Evolutionary conservation across 2,329 filamentous ascomycete species (phyloP), one percentile per base, ranked within the genome.

Genomic region (Neoarthrinium moseri): DNA sequence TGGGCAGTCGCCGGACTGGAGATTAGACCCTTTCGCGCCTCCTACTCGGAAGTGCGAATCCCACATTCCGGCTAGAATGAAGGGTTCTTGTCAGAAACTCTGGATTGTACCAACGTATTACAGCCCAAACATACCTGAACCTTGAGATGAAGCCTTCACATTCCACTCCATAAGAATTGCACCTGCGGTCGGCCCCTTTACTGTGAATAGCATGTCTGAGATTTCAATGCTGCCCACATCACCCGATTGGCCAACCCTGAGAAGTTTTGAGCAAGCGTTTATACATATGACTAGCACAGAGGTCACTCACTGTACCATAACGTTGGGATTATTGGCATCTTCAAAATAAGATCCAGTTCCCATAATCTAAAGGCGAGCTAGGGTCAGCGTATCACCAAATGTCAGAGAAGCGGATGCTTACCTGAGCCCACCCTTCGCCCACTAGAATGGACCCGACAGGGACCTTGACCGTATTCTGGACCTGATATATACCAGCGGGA

Each of bases 111-210:
- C n/a, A n/a, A n/a, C n/a, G n/a, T n/a, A n/a, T n/a, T n/a, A n/a
- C n/a, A n/a, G n/a, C n/a, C n/a, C n/a, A n/a, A n/a, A n/a, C n/a
- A n/a, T n/a, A n/a, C n/a, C n/a, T 0, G 56, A 15, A 27, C 81
- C 83, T 52, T 75, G 74, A 44, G 47, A 64, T 51, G 65, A 56
- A n/a, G 72, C 75, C 12, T 72, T 72, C 24, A 89, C 69, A 60
- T 89, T 89, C 85, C 85, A 90, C 59, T 90, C 75, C 58, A 90
- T 75, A 52, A 89, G 70, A 49, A 89, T 81, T 5, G 81, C 83
- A 45, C 87, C 87, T 2, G 85, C 79, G n/a, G 80, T 80, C 5
- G 82, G 68, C 1, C 86, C 86, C 53, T 75, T 72, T 34, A 83
- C 86, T 49, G 80, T 75, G 56, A 90, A 81, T 45, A 89, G 74